These are phyloP conservation scores for Ceratonia siliqua DNA, from an alignment of 306 rosid species.

Conservation along the genomic window DNA sequence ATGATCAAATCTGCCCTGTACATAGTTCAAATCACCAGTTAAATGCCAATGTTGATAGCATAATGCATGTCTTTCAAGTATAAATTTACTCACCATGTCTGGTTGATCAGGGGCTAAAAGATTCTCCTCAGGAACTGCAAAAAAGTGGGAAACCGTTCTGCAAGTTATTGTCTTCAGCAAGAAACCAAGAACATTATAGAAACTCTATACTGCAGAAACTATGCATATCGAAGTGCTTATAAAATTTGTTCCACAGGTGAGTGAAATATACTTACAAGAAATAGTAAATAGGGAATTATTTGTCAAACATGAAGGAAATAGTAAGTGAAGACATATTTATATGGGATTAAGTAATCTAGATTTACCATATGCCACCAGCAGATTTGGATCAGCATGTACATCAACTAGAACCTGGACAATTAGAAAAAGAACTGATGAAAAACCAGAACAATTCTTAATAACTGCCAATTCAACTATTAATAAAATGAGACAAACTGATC, in stretches of 20 bases:
- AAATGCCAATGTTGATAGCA: not conserved
- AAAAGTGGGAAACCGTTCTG: slow-evolving; percentile 29
- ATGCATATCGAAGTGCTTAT: slow-evolving; percentile 19
- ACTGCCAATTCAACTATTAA: not conserved
- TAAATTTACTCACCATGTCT: slow-evolving; percentile 53
- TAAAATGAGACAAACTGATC: not conserved
- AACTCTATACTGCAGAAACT: not conserved
- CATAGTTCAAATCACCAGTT: slow-evolving; percentile 7
- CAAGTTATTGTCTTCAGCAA: slow-evolving; percentile 14
- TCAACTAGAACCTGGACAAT: slow-evolving; percentile 79
- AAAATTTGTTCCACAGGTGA: slow-evolving; percentile 8
- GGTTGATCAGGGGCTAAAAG: slow-evolving; percentile 64
- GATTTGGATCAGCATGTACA: slow-evolving; percentile 74
- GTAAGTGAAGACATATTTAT: slow-evolving; percentile 2
- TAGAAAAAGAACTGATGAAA: slow-evolving; percentile 27
- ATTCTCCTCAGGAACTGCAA: slow-evolving; percentile 92
- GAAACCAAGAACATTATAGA: slow-evolving; percentile 24
- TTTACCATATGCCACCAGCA: slow-evolving; percentile 91
- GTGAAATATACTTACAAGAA: not conserved
- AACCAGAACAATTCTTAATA: slow-evolving; percentile 25
- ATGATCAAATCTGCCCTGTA: slow-evolving; percentile 81
- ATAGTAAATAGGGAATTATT: not conserved
- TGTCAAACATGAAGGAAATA: not conserved
- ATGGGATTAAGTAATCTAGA: slow-evolving; percentile 23
- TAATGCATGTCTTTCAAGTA: not conserved